Conservation (phyloP, 306 rosid species). For the Glycine latifolia region DNA sequence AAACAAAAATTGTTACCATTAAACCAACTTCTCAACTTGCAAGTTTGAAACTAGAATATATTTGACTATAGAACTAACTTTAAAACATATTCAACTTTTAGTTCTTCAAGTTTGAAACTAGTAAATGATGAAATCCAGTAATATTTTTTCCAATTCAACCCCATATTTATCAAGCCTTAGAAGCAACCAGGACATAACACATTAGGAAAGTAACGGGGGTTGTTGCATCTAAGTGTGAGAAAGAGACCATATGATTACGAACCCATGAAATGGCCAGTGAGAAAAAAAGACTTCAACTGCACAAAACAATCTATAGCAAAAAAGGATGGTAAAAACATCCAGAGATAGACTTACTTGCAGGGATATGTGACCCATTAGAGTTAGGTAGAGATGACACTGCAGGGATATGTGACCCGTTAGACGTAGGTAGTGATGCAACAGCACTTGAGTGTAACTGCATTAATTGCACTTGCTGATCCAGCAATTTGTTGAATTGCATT, state of each 20-base stretch:
- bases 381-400: conserved; percentile 43
- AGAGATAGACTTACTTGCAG: conserved; percentile 58
- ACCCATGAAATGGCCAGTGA: neutral
- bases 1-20: neutral
- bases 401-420: conserved; percentile 74
- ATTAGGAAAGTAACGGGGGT: neutral
- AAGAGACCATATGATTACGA: neutral
- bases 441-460: conserved; percentile 70
- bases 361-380: conserved; percentile 82
- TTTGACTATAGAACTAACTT: neutral
- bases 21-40: neutral
- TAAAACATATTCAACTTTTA: conserved; percentile 1
- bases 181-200: conserved; percentile 23
- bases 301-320: neutral
- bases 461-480: conserved; percentile 71
- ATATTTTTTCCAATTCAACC: neutral
- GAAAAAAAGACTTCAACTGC: neutral
- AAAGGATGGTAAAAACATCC: conserved; percentile 14
- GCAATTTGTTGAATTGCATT: conserved; percentile 79
- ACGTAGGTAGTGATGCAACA: conserved; percentile 63
- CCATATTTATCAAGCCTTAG: conserved; percentile 24
- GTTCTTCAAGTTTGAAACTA: neutral
- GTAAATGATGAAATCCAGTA: conserved; percentile 4
- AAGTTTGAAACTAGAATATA: conserved; percentile 1
- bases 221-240: neutral